Evolutionary conservation across 495 filamentous ascomycete species (phyloP), one percentile per base, ranked within the genome.

Genomic region (Talaromyces ruber): DNA sequence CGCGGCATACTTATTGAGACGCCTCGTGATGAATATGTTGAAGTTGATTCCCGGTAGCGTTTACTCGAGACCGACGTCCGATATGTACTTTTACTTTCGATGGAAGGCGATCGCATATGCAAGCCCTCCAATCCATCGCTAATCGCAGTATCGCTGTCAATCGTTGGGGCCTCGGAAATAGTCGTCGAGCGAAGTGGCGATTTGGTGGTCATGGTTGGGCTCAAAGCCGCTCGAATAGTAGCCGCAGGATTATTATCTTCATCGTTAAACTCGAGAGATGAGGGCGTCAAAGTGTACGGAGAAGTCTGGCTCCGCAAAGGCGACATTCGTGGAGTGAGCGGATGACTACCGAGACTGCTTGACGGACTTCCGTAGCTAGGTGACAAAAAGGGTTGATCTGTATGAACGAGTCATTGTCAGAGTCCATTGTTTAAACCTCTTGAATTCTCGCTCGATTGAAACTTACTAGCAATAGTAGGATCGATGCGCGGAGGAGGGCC

Each of bases 301-400:
- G 78, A 72, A 5, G 78, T 81, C 47, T 74, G 76, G 64, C 76
- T 84, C 47, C 78, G 76, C 32, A 73, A 68, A 4, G 73, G 75
- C 14, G 53, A 57, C 43, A 60, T 50, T n/a, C 59, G 59, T 30
- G 85, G 89, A 34, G 86, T 90, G 66, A 72, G 72, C n/a, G 84
- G 79, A 66, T 81, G 82, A 55, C 76, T 82, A 25, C 80, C 82
- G 37, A 79, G 73, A 68, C 84, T 89, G 64, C 81, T 79, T 50
- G 85, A 85, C 4, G 73, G 72, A 26, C 84, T 88, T 24, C 84
- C 74, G 72, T 87, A 76, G 64, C 79, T 83, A 55, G 79, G 77
- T 45, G 72, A 78, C 43, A 82, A 67, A 62, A 84, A 91, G 30
- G 84, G 76, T 62, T 79, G 81, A 72, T 92, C 89, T 92, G 56